These are phyloP conservation scores for Kipferlia bialata DNA, from an alignment of 78 protist species.

Conservation along the genomic window DNA sequence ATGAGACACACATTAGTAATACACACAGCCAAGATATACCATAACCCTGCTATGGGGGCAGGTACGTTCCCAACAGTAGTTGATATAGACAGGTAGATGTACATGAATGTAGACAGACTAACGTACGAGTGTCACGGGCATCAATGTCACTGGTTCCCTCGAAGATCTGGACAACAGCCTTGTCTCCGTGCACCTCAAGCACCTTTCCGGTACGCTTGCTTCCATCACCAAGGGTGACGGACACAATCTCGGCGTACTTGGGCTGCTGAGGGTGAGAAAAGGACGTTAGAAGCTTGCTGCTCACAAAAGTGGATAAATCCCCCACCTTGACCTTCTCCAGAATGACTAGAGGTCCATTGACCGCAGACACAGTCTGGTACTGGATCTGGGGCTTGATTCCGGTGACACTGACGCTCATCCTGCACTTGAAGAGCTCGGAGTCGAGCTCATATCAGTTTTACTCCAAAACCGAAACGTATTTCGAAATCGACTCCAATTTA, in stretches of 20 bases:
- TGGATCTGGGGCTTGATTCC: constrained; percentile 25
- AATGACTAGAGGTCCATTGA: constrained; percentile 96
- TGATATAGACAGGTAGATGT: too few relatives aligned
- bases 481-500: too few relatives aligned
- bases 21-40: too few relatives aligned
- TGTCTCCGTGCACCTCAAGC: constrained; percentile 67
- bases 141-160: constrained; percentile 98
- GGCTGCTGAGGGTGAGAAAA: constrained; percentile 38
- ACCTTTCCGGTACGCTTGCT: constrained; percentile 79
- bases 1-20: too few relatives aligned
- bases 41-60: too few relatives aligned
- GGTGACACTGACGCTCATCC: neutral
- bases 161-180: constrained; percentile 94
- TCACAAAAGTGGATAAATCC: constrained; percentile 9
- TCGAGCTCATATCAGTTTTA: neutral
- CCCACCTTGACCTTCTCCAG: constrained; percentile 85
- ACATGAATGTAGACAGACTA: too few relatives aligned
- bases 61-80: too few relatives aligned
- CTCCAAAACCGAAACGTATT: neutral
- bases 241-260: constrained; percentile 90
- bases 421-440: neutral
- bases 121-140: constrained; percentile 63
- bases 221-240: constrained; percentile 79
- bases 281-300: too few relatives aligned
- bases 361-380: constrained; percentile 90